Conservation (phyloP, 805 yeast species). For the Monosporozyma solicola region DNA sequence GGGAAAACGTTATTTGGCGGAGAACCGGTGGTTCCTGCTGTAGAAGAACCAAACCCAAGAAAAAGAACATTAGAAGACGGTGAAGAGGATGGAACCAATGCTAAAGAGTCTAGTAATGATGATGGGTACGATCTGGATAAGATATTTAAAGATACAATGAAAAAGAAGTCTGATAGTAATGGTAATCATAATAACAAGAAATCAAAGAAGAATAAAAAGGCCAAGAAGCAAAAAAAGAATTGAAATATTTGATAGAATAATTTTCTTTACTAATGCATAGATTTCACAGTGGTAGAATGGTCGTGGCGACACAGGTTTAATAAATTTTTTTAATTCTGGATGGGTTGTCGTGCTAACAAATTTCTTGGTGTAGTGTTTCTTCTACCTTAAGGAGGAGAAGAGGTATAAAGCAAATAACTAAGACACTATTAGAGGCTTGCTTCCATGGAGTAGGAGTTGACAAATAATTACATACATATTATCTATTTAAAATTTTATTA, state of each 20-base stretch:
- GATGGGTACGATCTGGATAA: slow-evolving; percentile 15
- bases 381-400: too few species aligned
- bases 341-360: too few species aligned
- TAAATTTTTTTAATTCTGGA: too few species aligned
- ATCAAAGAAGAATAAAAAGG: neutral
- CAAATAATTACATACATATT: too few species aligned
- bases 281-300: too few species aligned
- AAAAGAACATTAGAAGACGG: neutral
- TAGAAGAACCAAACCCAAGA: slow-evolving; percentile 22
- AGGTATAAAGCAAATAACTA: too few species aligned
- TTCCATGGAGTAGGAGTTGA: too few species aligned
- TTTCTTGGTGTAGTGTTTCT: too few species aligned
- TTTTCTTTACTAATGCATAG: too few species aligned
- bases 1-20: slow-evolving; percentile 3
- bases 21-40: slow-evolving; percentile 2
- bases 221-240: slow-evolving; percentile 1
- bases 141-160: slow-evolving; percentile 15
- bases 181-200: neutral
- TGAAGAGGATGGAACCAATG: neutral
- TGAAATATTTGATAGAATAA: neutral
- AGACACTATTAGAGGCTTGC: too few species aligned
- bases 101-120: slow-evolving; percentile 19
- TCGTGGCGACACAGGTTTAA: too few species aligned
- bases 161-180: slow-evolving; percentile 7
- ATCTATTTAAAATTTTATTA: too few species aligned